A percentile compares a stretch with the other conserved stretches of the same genome.
phyloP scores from a whole-genome alignment of 2,329 filamentous ascomycete species.

The Xylariales sp. region DNA sequence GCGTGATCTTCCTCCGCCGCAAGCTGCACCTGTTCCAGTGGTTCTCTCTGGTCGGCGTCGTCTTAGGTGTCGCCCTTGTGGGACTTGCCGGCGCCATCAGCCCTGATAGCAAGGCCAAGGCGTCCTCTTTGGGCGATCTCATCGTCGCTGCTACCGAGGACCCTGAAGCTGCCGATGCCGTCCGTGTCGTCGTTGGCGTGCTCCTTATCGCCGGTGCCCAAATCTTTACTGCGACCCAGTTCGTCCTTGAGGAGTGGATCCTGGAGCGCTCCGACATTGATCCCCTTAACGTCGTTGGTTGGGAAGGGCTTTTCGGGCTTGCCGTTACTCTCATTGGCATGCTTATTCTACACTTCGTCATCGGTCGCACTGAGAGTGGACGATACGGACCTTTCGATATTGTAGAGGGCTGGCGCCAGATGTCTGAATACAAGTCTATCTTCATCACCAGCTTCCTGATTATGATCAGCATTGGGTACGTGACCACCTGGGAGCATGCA shows the following conservation, averaged over 20 bases:
- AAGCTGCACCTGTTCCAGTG: conserved; percentile 86
- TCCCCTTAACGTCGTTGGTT: conserved; percentile 87
- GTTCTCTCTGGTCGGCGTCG: conserved; percentile 81
- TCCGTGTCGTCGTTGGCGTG: conserved; percentile 75
- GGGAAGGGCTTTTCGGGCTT: conserved; percentile 94
- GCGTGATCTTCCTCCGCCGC: conserved; percentile 81
- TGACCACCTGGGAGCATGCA: too few species aligned
- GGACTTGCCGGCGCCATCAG: conserved; percentile 84
- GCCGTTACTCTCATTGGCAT: conserved; percentile 73
- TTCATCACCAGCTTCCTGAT: conserved; percentile 78
- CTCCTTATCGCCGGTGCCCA: conserved; percentile 89
- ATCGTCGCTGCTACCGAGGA: conserved; percentile 17
- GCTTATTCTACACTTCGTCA: conserved; percentile 69
- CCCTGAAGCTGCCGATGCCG: conserved; percentile 36
- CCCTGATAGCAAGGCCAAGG: conserved; percentile 48
- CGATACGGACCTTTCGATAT: conserved; percentile 86
- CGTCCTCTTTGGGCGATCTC: conserved; percentile 24
- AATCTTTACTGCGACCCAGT: conserved; percentile 95
- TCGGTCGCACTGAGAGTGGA: conserved; percentile 73
- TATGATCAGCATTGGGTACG: conserved; percentile 96
- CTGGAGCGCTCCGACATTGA: conserved; percentile 63
- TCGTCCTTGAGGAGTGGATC: conserved; percentile 93
- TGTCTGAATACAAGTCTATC: conserved; percentile 68
- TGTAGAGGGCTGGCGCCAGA: conserved; percentile 76
- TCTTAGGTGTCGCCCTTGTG: conserved; percentile 82